Percentiles rank a stretch among this genome's conserved stretches.
phyloP scores from a whole-genome alignment of 257 asterid species.

The Petunia axillaris region DNA sequence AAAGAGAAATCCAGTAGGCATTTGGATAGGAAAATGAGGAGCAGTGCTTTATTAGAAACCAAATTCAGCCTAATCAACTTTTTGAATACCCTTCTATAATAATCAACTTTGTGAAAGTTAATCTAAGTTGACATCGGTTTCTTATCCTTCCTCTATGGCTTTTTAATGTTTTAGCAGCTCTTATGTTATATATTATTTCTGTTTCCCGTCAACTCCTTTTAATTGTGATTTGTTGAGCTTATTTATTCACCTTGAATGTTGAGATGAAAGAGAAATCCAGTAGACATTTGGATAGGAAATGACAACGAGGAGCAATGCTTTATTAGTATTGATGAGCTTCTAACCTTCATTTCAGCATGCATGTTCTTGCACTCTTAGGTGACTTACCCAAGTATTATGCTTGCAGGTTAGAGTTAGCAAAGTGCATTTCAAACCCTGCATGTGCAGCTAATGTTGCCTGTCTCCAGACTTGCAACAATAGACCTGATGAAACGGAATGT shows the following conservation, averaged over 20 bases:
- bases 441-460: constrained; percentile 97
- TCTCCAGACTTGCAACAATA: constrained; percentile 89
- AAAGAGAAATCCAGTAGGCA: not conserved
- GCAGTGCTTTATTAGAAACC: not conserved
- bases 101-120: too few species aligned
- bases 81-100: too few species aligned
- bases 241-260: not conserved
- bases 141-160: too few species aligned
- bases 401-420: constrained; percentile 82
- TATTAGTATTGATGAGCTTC: not conserved
- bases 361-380: not conserved
- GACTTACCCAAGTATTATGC: constrained; percentile 6
- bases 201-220: too few species aligned
- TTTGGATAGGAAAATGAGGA: not conserved
- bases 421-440: constrained; percentile 88
- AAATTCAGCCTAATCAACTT: too few species aligned
- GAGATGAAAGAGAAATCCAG: not conserved
- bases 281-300: not conserved
- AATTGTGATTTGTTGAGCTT: not conserved
- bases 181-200: too few species aligned
- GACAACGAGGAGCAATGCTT: not conserved
- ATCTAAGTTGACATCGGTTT: too few species aligned
- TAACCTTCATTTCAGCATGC: not conserved
- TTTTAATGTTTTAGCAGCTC: too few species aligned
- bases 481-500: constrained; percentile 98